Percentiles rank a stretch among this genome's conserved stretches.
Evolutionary conservation across 306 rosid species (phyloP).

Genomic region (Carpinus viminea): DNA sequence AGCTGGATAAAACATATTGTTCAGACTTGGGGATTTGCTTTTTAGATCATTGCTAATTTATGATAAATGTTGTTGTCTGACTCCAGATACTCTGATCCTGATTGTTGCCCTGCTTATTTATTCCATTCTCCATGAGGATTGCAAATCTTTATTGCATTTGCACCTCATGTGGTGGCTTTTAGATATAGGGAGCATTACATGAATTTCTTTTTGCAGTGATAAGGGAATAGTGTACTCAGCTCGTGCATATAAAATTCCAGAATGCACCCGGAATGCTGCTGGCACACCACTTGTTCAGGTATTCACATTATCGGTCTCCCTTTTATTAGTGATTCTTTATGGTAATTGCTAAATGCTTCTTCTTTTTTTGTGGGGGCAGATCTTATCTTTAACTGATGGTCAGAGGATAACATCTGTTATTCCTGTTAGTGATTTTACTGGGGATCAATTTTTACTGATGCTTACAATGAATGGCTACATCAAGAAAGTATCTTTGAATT

Average conservation of each 20-base stretch:
- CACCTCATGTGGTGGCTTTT: slow-evolving; percentile 16
- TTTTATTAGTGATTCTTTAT: slow-evolving; percentile 6
- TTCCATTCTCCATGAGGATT: neutral
- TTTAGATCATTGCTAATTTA: neutral
- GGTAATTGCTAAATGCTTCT: neutral
- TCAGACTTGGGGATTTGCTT: neutral
- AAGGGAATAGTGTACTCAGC: slow-evolving; percentile 93
- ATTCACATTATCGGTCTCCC: slow-evolving; percentile 16
- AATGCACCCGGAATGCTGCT: slow-evolving; percentile 84
- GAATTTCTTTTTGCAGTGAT: slow-evolving; percentile 55
- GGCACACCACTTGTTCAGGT: slow-evolving; percentile 95
- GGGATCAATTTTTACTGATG: slow-evolving; percentile 85
- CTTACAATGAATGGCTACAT: slow-evolving; percentile 90
- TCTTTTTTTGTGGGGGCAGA: slow-evolving; percentile 46
- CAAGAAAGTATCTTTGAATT: slow-evolving; percentile 88
- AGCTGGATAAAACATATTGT: too few relatives aligned
- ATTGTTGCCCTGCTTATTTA: neutral
- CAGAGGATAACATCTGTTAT: slow-evolving; percentile 92
- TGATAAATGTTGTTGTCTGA: neutral
- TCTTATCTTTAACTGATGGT: slow-evolving; percentile 89
- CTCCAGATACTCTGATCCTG: neutral
- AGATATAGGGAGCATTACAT: slow-evolving; percentile 17
- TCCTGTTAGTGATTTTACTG: slow-evolving; percentile 89
- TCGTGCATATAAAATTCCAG: slow-evolving; percentile 95
- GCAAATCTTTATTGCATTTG: slow-evolving; percentile 4